These are phyloP conservation scores for Rhodotorula sp. DNA, from an alignment of 1,284 basidiomycete genomes.

Conservation along the genomic window DNA sequence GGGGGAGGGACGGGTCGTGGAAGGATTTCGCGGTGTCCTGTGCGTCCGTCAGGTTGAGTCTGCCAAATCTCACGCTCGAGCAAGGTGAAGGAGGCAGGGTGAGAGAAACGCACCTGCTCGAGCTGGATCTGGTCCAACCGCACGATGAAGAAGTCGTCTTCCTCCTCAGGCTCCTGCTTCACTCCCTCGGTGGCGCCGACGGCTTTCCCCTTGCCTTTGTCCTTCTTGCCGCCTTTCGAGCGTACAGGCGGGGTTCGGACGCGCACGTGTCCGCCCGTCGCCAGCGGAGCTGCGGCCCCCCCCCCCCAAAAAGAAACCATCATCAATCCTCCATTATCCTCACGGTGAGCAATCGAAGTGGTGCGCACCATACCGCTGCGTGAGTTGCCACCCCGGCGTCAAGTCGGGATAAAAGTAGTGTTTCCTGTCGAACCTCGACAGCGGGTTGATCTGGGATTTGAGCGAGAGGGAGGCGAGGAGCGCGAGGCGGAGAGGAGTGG, in stretches of 20 bases:
- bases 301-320: neutral
- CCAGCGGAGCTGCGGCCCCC: slow-evolving; percentile 65
- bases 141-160: slow-evolving; percentile 52
- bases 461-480: slow-evolving; percentile 80
- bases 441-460: slow-evolving; percentile 59
- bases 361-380: slow-evolving; percentile 79
- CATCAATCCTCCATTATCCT: too few species aligned
- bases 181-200: neutral
- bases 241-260: slow-evolving; percentile 26
- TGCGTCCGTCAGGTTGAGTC: neutral
- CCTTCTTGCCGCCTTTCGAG: slow-evolving; percentile 27
- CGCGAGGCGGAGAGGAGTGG: slow-evolving; percentile 75
- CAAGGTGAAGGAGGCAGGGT: neutral
- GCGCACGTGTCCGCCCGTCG: slow-evolving; percentile 59
- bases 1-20: slow-evolving; percentile 57
- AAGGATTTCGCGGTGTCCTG: slow-evolving; percentile 94
- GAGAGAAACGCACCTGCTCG: slow-evolving; percentile 68
- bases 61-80: neutral
- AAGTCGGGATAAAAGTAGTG: slow-evolving; percentile 98
- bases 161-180: neutral
- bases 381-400: slow-evolving; percentile 93
- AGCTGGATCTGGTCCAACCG: slow-evolving; percentile 91
- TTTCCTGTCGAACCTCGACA: slow-evolving; percentile 76
- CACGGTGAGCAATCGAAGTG: neutral
- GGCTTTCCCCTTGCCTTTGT: slow-evolving; percentile 51